Evolutionary conservation across 2,329 filamentous ascomycete genomes (phyloP), one percentile per base, ranked within the genome.

Genomic region (Aspergillus sp.): DNA sequence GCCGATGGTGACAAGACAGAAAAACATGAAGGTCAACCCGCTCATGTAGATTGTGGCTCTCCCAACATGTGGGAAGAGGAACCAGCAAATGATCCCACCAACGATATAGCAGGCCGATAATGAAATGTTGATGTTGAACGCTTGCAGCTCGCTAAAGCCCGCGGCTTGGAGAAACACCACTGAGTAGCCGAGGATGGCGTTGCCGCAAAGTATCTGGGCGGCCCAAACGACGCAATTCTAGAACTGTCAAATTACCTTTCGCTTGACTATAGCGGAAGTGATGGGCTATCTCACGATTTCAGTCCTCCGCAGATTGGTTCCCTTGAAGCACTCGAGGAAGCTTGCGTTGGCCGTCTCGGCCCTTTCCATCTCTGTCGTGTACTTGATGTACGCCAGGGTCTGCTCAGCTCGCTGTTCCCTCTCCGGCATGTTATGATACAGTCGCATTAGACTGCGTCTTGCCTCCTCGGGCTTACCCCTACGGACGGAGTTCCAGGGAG

Each of bases 321-420:
- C 90, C 70, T 83, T 86, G 81, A 95, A 95, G 76, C 90, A 96
- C 72, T 96, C 91, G 66, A 83, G 76, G 74, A 93, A 96, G 45
- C 80, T 85, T 2, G 89, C 84, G 30, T 89, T 89, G 5, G 78
- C 76, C 2, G 89, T 90, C 48, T 90, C 88, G 71, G 84, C 76
- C 70, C 90, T 82, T 71, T 96, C 91, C 11, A 95, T 78, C 1
- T 88, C 87, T 1, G 88, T 91, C 1, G 91, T 96, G 70, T 93
- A 89, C 1, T 89, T 84, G 87, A 96, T 96, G 89, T 95, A 93
- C 66, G 89, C 88, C 66, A 93, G 91, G 59, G 87, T 82, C 2
- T 85, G 87, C 61, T 90, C 86, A 5, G 66, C 61, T 22, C 55
- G 47, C 0, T 51, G 41, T 24, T 57, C 52, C 15, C 38, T 42